These are phyloP conservation scores for Fusarium sp. DNA, from an alignment of 2,329 filamentous ascomycete genomes.

Conservation along the genomic window DNA sequence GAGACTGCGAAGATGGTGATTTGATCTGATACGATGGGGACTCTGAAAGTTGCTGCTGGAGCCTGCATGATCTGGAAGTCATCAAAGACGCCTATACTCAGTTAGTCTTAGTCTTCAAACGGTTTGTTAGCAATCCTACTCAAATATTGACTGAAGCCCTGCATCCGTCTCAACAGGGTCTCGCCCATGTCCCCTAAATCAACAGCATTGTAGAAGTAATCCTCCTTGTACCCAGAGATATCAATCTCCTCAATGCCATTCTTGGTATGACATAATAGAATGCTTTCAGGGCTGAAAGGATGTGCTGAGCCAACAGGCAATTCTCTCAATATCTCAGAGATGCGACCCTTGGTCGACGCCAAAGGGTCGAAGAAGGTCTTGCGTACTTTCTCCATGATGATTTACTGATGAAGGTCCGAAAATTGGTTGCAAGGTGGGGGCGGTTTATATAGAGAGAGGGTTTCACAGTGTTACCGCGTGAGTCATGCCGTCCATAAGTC, in stretches of 20 bases:
- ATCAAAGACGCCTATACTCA: not conserved
- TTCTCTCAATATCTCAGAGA: not conserved
- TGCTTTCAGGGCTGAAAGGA: slow-evolving; percentile 20
- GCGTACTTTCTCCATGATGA: slow-evolving; percentile 26
- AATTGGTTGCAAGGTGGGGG: fast-evolving
- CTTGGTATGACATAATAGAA: slow-evolving; percentile 17
- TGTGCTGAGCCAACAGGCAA: slow-evolving; percentile 21
- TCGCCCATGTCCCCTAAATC: slow-evolving; percentile 14
- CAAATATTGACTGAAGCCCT: not conserved
- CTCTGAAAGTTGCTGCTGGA: slow-evolving; percentile 10
- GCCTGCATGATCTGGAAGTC: slow-evolving; percentile 27
- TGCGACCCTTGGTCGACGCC: slow-evolving; percentile 27
- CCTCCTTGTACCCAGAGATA: slow-evolving; percentile 11
- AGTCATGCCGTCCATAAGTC: too few species aligned
- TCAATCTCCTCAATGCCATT: slow-evolving; percentile 17
- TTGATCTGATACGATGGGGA: not conserved
- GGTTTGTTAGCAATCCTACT: not conserved
- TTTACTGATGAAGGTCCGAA: not conserved
- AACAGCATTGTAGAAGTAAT: slow-evolving; percentile 17
- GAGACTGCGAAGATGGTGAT: slow-evolving; percentile 13
- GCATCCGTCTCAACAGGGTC: slow-evolving; percentile 3
- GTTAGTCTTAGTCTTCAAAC: fast-evolving
- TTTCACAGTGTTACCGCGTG: not conserved
- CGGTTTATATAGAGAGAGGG: not conserved
- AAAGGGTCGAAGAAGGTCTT: slow-evolving; percentile 31